These are phyloP conservation scores for Salix arbutifolia DNA, from an alignment of 345 rosid species.

Conservation along the genomic window DNA sequence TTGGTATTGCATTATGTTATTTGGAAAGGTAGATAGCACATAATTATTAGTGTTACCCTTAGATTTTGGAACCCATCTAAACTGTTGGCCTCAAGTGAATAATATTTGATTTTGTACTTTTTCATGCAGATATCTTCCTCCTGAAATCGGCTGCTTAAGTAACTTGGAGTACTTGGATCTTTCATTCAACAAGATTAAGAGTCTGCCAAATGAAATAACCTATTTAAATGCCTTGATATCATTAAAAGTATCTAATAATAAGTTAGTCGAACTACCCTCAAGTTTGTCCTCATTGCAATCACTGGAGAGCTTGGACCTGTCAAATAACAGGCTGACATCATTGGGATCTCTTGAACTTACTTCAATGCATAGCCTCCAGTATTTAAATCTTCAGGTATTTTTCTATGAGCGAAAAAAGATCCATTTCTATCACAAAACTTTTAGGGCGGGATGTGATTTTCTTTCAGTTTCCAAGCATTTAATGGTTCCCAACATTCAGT, in stretches of 20 bases:
- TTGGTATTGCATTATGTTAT: not conserved
- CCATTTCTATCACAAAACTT: not conserved
- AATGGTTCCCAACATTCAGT: not conserved
- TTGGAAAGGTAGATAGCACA: not conserved
- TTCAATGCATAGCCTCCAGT: constrained; percentile 63
- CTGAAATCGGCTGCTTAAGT: constrained; percentile 85
- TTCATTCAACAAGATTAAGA: constrained; percentile 88
- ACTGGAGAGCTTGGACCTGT: constrained; percentile 74
- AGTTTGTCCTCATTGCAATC: constrained; percentile 62
- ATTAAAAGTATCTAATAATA: constrained; percentile 81
- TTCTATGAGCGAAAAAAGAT: not conserved
- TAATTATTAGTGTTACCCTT: not conserved
- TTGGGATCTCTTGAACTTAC: constrained; percentile 67
- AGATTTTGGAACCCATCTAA: not conserved
- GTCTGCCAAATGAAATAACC: constrained; percentile 68
- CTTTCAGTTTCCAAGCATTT: not conserved
- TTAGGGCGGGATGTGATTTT: not conserved
- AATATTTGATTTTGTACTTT: not conserved
- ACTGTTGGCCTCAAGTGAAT: not conserved
- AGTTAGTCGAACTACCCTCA: constrained; percentile 60
- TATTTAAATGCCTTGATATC: constrained; percentile 59
- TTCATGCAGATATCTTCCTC: constrained; percentile 75
- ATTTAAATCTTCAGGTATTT: constrained; percentile 78
- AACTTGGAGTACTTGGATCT: constrained; percentile 81
- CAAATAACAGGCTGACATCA: constrained; percentile 73